These are phyloP conservation scores for Dipteronia dyeriana DNA, from an alignment of 345 rosid species.

Conservation along the genomic window DNA sequence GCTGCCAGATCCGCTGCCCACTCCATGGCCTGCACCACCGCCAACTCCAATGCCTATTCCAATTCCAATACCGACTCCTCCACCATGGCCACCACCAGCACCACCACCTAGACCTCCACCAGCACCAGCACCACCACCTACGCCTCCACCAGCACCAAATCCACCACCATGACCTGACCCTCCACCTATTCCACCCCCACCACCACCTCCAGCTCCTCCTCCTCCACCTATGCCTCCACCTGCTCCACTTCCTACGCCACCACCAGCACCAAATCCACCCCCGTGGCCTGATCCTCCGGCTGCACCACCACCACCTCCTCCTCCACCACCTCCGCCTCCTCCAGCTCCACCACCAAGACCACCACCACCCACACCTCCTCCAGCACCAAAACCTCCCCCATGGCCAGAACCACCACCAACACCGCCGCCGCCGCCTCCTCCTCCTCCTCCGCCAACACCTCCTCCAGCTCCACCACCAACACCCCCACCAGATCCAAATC, in stretches of 20 bases:
- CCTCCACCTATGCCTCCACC: slow-evolving; percentile 44
- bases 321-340: slow-evolving; percentile 38
- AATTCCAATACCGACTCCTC: slow-evolving; percentile 18
- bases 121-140: slow-evolving; percentile 17
- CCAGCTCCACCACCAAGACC: slow-evolving; percentile 38
- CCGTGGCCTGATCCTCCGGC: slow-evolving; percentile 63
- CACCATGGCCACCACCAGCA: slow-evolving; percentile 21
- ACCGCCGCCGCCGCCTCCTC: slow-evolving; percentile 43
- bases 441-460: slow-evolving; percentile 42
- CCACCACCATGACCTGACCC: slow-evolving; percentile 24
- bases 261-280: slow-evolving; percentile 57
- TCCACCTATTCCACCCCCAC: slow-evolving; percentile 33
- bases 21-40: slow-evolving; percentile 23
- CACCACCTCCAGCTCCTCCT: slow-evolving; percentile 42
- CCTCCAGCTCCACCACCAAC: slow-evolving; percentile 44
- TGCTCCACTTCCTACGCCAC: slow-evolving; percentile 40
- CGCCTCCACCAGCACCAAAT: slow-evolving; percentile 18
- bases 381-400: slow-evolving; percentile 46
- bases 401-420: slow-evolving; percentile 35
- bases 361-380: slow-evolving; percentile 45
- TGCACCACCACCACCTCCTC: slow-evolving; percentile 49
- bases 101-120: slow-evolving; percentile 19
- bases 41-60: slow-evolving; percentile 35
- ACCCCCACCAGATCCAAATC: slow-evolving; percentile 45
- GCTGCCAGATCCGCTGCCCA: too few species aligned